Evolutionary conservation across 2,329 filamentous ascomycete species (phyloP).

Genomic region (Neurospora sp.): DNA sequence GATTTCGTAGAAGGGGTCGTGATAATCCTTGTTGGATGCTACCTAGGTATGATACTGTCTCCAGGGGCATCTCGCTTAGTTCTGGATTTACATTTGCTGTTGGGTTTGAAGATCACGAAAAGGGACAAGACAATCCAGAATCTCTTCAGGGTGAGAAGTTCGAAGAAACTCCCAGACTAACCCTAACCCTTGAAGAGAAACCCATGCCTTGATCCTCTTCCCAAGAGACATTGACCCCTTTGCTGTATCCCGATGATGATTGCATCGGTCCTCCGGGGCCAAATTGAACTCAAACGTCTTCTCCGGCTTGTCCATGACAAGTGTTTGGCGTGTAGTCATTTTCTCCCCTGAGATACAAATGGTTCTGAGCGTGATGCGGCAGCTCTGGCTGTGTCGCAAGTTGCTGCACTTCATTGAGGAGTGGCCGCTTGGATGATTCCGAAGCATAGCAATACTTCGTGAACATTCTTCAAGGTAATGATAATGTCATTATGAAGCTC

Average conservation of each 20-base stretch:
- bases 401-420: no score
- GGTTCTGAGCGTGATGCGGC: no score
- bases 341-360: no score
- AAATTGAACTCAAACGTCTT: no score
- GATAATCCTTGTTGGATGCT: no score
- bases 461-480: background rate
- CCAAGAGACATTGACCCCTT: background rate
- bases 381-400: no score
- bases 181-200: background rate
- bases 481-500: background rate
- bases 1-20: background rate
- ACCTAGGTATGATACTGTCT: background rate
- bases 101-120: background rate
- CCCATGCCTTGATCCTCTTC: background rate
- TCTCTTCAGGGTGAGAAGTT: background rate
- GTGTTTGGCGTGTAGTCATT: no score
- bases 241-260: background rate
- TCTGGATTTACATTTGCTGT: background rate
- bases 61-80: background rate
- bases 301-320: no score
- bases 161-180: background rate
- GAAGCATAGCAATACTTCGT: background rate
- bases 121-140: background rate
- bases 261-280: background rate
- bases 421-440: no score